Evolutionary conservation across 2,329 filamentous ascomycete genomes (phyloP), one percentile per base, ranked within the genome.

Genomic region (Colletotrichum sp.): DNA sequence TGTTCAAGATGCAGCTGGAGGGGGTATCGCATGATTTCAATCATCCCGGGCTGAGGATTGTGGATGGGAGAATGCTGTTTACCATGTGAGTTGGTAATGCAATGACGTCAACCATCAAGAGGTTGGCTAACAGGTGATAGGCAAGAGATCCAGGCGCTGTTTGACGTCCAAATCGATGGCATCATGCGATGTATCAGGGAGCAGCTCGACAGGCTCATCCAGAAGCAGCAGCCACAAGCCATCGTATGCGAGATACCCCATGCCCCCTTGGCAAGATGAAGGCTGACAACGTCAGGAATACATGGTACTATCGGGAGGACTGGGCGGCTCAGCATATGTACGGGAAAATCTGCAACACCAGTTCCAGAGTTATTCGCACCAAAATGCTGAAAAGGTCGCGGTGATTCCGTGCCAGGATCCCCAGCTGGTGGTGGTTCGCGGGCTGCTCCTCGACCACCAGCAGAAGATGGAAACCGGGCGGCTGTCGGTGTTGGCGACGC

Each of bases 401-500:
- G 84, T 87, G 18, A 75, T 87, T 5, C 84, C 84, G 11, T 85
- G 84, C 3, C 84, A 86, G 11, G 88, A 90, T 59, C 88, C 89
- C 0, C 87, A 90, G 69, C 85, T 90, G 0, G 87, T 88, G 7
- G 88, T 90, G 2, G 87, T 88, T 55, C 88, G 88, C 73, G 88
- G 89, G 0, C 79, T 90, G 4, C 85, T 90, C 2, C 81, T 86
- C 4, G 87, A 90, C 63, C 83, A 87, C 13, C 81, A 89, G n/a
- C 85, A 88, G 55, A 87, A 84, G 62, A 81, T 88, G 47, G 81
- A 85, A 6, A 82, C 84, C 1, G 83, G 83, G 3, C 79, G 81
- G 3, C 80, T 78, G 8, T 79, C 87, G 0, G 86, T 89, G 1
- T 81, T 90, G 11, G 81, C 83, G 11, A 82, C 80, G 34, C 80